Evolutionary conservation across 1,284 basidiomycete genomes (phyloP).

Genomic region (Ustilago crameri): DNA sequence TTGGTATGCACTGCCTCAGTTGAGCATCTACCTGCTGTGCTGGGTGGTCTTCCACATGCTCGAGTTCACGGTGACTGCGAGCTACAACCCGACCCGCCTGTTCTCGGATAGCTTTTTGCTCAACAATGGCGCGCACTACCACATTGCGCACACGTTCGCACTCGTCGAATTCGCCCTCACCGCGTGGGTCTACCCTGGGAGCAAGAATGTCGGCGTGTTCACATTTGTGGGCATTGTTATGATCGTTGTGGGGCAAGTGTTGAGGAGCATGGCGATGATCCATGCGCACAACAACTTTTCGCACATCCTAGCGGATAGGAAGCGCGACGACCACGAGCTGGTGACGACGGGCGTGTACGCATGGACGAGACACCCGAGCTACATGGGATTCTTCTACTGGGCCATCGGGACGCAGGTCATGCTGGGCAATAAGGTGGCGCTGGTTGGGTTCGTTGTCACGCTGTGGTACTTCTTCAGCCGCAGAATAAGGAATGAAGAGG

Average conservation of each 20-base stretch:
- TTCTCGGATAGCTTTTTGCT: slow-evolving; percentile 93
- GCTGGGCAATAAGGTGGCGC: slow-evolving; percentile 84
- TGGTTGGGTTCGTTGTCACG: slow-evolving; percentile 75
- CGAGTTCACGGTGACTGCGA: slow-evolving; percentile 94
- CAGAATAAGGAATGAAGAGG: slow-evolving; percentile 84
- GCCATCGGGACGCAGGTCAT: slow-evolving; percentile 93
- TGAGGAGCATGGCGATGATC: slow-evolving; percentile 93
- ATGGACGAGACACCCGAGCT: slow-evolving; percentile 89
- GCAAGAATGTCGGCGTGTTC: slow-evolving; percentile 15
- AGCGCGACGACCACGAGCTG: slow-evolving; percentile 58
- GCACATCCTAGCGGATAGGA: slow-evolving; percentile 72
- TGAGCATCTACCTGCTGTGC: slow-evolving; percentile 52
- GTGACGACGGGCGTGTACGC: slow-evolving; percentile 63
- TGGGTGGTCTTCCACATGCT: slow-evolving; percentile 82
- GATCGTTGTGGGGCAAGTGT: slow-evolving; percentile 78
- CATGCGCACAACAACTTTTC: slow-evolving; percentile 93
- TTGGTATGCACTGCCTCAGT: slow-evolving; percentile 26
- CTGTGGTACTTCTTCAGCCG: slow-evolving; percentile 87
- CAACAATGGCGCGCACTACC: slow-evolving; percentile 88
- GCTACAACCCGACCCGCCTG: slow-evolving; percentile 92
- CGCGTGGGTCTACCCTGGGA: slow-evolving; percentile 11
- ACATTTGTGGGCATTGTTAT: slow-evolving; percentile 72
- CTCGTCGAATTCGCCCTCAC: slow-evolving; percentile 80
- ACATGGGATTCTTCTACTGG: slow-evolving; percentile 98
- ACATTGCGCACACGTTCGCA: slow-evolving; percentile 83